A percentile compares a stretch with the other conserved stretches of the same genome.
Conservation (phyloP, 2,329 filamentous ascomycete species). For the Diaporthe citriasiana region DNA sequence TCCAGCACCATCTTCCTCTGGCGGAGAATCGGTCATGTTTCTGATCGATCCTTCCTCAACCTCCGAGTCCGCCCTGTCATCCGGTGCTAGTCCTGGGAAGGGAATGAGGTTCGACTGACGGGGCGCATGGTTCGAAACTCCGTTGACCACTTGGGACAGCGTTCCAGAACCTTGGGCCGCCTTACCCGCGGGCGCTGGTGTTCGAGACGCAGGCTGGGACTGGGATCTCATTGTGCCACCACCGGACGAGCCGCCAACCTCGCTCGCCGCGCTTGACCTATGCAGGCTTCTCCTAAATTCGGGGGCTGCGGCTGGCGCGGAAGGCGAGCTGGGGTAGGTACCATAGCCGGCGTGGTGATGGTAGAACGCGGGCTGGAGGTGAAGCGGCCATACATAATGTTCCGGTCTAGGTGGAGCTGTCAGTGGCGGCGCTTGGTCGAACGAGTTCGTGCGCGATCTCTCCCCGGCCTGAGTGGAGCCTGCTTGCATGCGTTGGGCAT, state of each 20-base stretch:
- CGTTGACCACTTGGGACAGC: conserved; percentile 54
- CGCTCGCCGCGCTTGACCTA: conserved; percentile 64
- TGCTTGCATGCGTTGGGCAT: conserved; percentile 59
- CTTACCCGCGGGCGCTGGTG: conserved; percentile 52
- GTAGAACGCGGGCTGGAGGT: conserved; percentile 57
- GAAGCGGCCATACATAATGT: conserved; percentile 65
- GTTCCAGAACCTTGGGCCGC: conserved; percentile 49
- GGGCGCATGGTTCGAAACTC: conserved; percentile 52
- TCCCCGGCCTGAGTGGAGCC: conserved; percentile 56
- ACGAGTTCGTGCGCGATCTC: conserved; percentile 73
- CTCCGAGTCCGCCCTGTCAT: conserved; percentile 63
- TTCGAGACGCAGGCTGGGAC: conserved; percentile 73
- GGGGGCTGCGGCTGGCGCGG: conserved; percentile 58
- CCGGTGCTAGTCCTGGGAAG: conserved; percentile 69
- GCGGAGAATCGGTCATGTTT: conserved; percentile 59
- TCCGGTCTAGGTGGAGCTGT: conserved; percentile 71
- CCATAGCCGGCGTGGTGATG: conserved; percentile 55
- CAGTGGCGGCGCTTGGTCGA: conserved; percentile 70
- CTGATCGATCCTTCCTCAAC: conserved; percentile 60
- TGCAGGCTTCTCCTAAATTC: conserved; percentile 72
- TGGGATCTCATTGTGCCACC: conserved; percentile 74
- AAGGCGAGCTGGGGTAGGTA: conserved; percentile 70
- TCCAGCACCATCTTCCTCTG: conserved; percentile 61
- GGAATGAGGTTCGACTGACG: conserved; percentile 64
- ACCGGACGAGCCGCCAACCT: conserved; percentile 61